Conservation (phyloP, 1,284 basidiomycete species). For the Ceratobasidium theobromae region DNA sequence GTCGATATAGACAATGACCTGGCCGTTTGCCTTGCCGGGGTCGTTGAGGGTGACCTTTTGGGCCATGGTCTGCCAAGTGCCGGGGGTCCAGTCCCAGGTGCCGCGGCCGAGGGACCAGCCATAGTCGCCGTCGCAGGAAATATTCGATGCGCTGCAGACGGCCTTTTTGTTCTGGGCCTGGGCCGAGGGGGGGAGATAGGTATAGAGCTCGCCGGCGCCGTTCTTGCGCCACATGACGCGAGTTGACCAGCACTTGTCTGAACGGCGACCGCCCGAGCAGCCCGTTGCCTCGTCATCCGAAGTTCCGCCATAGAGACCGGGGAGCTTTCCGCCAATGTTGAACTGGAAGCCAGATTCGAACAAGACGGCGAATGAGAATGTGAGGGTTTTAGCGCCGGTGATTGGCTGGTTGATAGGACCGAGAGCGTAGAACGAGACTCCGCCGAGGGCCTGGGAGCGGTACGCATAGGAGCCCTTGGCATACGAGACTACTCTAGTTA, state of each 20-base stretch:
- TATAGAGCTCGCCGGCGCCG: constrained; percentile 56
- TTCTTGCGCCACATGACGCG: constrained; percentile 58
- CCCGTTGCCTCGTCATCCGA: constrained; percentile 51
- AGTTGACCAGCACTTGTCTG: constrained; percentile 60
- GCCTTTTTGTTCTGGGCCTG: constrained; percentile 45
- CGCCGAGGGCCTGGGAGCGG: constrained; percentile 44
- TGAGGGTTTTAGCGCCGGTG: constrained; percentile 47
- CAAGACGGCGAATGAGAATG: constrained; percentile 61
- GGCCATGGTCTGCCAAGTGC: constrained; percentile 59
- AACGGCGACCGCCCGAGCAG: constrained; percentile 59
- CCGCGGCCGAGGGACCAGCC: constrained; percentile 62
- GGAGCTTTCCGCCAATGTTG: constrained; percentile 64
- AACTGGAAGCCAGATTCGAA: constrained; percentile 58
- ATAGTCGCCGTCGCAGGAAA: constrained; percentile 52
- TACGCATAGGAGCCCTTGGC: constrained; percentile 52
- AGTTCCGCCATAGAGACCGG: constrained; percentile 52
- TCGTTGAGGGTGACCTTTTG: constrained; percentile 64
- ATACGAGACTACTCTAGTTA: constrained; percentile 42
- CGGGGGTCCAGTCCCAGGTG: constrained; percentile 50
- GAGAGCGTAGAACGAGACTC: constrained; percentile 61
- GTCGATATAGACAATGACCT: constrained; percentile 40
- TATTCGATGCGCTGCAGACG: constrained; percentile 53
- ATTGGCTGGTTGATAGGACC: constrained; percentile 45
- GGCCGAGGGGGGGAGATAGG: constrained; percentile 54
- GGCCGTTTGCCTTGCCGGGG: constrained; percentile 45